Conservation (phyloP, 495 filamentous ascomycete species). For the Cercophora scortea region DNA sequence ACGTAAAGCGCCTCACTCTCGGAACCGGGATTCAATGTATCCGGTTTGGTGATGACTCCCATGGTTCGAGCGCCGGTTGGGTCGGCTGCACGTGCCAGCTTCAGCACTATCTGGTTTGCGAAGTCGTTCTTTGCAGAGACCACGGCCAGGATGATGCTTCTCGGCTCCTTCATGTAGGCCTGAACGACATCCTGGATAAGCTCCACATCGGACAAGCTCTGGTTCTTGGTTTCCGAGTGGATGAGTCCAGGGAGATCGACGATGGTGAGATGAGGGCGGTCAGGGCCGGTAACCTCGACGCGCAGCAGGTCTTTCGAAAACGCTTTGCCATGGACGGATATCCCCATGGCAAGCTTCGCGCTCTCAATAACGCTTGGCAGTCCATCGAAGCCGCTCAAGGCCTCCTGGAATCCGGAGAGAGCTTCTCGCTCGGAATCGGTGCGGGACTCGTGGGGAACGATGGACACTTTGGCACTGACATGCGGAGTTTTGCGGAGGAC, state of each 20-base stretch:
- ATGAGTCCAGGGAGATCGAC: conserved; percentile 66
- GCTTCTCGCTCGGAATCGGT: conserved; percentile 12
- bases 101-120: conserved; percentile 54
- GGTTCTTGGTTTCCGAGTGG: conserved; percentile 41
- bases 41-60: conserved; percentile 82
- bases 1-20: conserved; percentile 44
- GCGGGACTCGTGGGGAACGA: conserved; percentile 30
- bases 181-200: conserved; percentile 47
- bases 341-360: conserved; percentile 46
- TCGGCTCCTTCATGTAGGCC: conserved; percentile 51
- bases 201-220: conserved; percentile 38
- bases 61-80: conserved; percentile 67
- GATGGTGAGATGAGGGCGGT: conserved; percentile 56
- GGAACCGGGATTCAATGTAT: conserved; percentile 44
- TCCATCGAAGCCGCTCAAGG: conserved; percentile 24
- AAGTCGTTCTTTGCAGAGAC: conserved; percentile 58
- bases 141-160: conserved; percentile 59
- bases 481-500: conserved; percentile 37
- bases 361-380: conserved; percentile 36
- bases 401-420: conserved; percentile 15
- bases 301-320: conserved; percentile 61
- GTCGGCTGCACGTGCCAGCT: conserved; percentile 68
- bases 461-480: conserved; percentile 32
- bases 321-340: conserved; percentile 29
- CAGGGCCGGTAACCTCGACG: conserved; percentile 59